phyloP scores from a whole-genome alignment of 2,329 filamentous ascomycete species.

The Allantophomopsis lycopodina region DNA sequence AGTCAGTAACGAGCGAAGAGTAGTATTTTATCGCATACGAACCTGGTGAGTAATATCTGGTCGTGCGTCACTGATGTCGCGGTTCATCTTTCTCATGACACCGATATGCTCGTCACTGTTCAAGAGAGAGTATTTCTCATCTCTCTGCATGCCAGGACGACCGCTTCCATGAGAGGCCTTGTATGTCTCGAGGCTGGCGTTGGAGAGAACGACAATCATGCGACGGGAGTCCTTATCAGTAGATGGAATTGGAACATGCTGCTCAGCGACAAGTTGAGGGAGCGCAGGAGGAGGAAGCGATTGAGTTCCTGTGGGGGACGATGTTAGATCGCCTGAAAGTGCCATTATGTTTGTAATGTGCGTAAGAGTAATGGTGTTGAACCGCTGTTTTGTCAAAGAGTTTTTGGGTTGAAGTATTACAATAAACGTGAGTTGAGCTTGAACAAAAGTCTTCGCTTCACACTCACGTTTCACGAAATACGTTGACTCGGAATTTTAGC shows the following conservation, averaged over 20 bases:
- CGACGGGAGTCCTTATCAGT: slow-evolving; percentile 85
- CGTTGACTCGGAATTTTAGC: too few species aligned
- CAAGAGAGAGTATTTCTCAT: slow-evolving; percentile 93
- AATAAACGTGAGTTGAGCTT: too few species aligned
- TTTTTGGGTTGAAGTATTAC: too few species aligned
- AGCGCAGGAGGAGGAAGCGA: slow-evolving; percentile 86
- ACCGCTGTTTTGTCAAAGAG: too few species aligned
- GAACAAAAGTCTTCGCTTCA: too few species aligned
- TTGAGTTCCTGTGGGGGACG: slow-evolving; percentile 55
- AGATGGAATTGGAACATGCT: slow-evolving; percentile 69
- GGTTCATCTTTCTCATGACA: slow-evolving; percentile 98
- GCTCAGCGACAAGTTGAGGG: slow-evolving; percentile 85
- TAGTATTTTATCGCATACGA: slow-evolving; percentile 19
- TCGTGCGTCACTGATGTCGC: slow-evolving; percentile 93
- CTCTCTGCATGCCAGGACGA: slow-evolving; percentile 45
- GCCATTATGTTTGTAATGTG: too few species aligned
- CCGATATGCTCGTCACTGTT: slow-evolving; percentile 99
- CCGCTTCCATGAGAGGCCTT: slow-evolving; percentile 67
- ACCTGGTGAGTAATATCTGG: slow-evolving; percentile 99
- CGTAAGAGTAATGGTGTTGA: too few species aligned
- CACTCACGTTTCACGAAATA: too few species aligned
- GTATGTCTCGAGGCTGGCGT: slow-evolving; percentile 96
- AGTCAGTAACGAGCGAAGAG: too few species aligned
- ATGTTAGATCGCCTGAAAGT: too few species aligned
- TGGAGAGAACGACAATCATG: slow-evolving; percentile 89